Base-by-base conservation (phyloP, 2,329 filamentous ascomycete genomes). In the Penicillium sp. region DNA sequence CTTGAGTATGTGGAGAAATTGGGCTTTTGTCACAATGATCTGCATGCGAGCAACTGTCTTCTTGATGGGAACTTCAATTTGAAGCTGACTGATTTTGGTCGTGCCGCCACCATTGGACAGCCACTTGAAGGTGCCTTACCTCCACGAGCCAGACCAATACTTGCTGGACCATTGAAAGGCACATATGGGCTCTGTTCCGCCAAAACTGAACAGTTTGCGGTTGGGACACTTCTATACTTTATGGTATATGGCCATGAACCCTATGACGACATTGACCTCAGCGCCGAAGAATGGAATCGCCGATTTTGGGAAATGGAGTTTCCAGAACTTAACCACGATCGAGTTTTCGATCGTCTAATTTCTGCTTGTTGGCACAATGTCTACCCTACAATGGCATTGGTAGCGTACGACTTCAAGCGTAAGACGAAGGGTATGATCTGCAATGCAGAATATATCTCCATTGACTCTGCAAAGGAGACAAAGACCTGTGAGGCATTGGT, bases 191-290 rank as follows among this genome's bases (percentile, higher is more conserved):
- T 59, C 41, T 61, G 47, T 28, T 53, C 44, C 22, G 51, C 56
- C 3, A 59, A 53, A 47, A 61, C 57, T 34, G 48, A 61, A 40
- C 49, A 60, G 38, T 58, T 58, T 49, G 50, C 56, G 0, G 35
- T 60, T 28, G 46, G 53, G 10, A 45, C 56, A 34, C 46, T 59
- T 38, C 50, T 59, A 12, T 61, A 59, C 49, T 58, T 56, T 10
- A 56, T 60, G 50, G 50, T 57, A 46, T 61, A 61, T 38, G 52
- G 55, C 19, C 39, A 58, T 40, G 34, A 59, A 50, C 52, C 49
- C 19, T 54, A 52, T 28, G 29, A 54, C 13, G 49, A 54, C 14
- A 28, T 49, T 13, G 25, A 27, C 18, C 30, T 43, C 2, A 34
- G 41, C 30, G 31, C 41, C 1, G 7, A 5, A 8, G 41, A 19